Conservation (phyloP, 257 asterid species). For the Solanum phureja region DNA sequence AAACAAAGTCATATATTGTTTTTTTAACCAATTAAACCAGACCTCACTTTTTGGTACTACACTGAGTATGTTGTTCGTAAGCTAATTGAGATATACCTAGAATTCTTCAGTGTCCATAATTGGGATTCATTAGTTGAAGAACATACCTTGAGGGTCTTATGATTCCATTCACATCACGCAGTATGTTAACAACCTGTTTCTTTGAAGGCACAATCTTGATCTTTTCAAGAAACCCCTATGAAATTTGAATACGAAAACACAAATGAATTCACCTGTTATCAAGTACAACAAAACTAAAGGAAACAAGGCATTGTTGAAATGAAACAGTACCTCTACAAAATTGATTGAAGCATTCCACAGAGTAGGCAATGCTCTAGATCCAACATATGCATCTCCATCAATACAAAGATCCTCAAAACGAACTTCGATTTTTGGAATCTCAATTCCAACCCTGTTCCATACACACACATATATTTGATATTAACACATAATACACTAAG, state of each 20-base stretch:
- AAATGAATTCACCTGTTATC: neutral
- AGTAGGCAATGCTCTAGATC: slow-evolving; percentile 93
- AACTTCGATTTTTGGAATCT: slow-evolving; percentile 76
- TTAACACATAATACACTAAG: neutral
- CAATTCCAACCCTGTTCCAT: slow-evolving; percentile 61
- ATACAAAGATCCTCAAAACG: slow-evolving; percentile 60
- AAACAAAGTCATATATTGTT: neutral
- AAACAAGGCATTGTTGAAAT: neutral
- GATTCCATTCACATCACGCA: slow-evolving; percentile 59
- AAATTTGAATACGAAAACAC: neutral
- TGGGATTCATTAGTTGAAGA: neutral
- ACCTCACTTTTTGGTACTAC: neutral
- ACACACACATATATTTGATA: neutral
- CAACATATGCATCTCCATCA: slow-evolving; percentile 69
- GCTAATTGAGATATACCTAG: neutral
- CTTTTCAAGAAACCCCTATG: slow-evolving; percentile 56
- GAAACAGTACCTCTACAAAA: slow-evolving; percentile 46
- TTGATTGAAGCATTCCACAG: slow-evolving; percentile 64
- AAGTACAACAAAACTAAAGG: neutral
- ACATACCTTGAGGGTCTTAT: slow-evolving; percentile 82
- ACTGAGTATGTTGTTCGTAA: neutral
- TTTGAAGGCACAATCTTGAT: slow-evolving; percentile 71
- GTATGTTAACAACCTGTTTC: slow-evolving; percentile 63
- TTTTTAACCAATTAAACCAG: neutral
- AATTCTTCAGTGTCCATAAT: neutral